A percentile compares a stretch with the other conserved stretches of the same genome.
Conservation (phyloP, 2,329 filamentous ascomycete species). For the Allantophomopsis cytisporea region DNA sequence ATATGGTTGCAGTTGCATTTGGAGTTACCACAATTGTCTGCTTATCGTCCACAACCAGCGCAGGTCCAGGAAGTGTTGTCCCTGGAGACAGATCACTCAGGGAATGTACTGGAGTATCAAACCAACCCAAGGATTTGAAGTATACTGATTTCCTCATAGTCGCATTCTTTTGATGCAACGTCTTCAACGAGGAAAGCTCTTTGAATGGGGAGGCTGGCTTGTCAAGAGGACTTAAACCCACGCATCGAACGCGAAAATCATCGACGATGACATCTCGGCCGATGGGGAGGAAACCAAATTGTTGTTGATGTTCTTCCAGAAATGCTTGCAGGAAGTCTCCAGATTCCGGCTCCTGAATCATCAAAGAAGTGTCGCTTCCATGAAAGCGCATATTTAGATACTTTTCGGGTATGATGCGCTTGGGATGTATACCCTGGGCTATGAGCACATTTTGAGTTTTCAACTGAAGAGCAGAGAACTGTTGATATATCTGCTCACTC, state of each 20-base stretch:
- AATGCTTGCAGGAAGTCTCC: conserved; percentile 70
- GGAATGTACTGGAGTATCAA: conserved; percentile 61
- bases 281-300: conserved; percentile 76
- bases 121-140: conserved; percentile 41
- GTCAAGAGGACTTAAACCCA: conserved; percentile 51
- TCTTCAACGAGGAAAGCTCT: too few relatives aligned
- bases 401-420: conserved; percentile 72
- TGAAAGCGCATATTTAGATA: conserved; percentile 87
- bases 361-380: conserved; percentile 77
- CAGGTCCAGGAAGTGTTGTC: conserved; percentile 63
- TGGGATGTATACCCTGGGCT: conserved; percentile 63
- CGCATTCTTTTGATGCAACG: too few relatives aligned
- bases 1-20: conserved; percentile 50
- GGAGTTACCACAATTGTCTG: conserved; percentile 87
- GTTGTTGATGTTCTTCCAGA: conserved; percentile 70
- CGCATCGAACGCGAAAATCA: conserved; percentile 72
- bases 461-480: conserved; percentile 45
- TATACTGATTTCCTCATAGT: conserved; percentile 40
- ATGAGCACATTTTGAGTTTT: conserved; percentile 52
- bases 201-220: too few relatives aligned
- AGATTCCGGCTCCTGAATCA: conserved; percentile 61
- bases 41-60: conserved; percentile 73
- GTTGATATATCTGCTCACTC: conserved; percentile 31
- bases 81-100: conserved; percentile 59
- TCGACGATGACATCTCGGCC: conserved; percentile 79